phyloP scores from a whole-genome alignment of 306 rosid genomes.

The Rubus idaeus region DNA sequence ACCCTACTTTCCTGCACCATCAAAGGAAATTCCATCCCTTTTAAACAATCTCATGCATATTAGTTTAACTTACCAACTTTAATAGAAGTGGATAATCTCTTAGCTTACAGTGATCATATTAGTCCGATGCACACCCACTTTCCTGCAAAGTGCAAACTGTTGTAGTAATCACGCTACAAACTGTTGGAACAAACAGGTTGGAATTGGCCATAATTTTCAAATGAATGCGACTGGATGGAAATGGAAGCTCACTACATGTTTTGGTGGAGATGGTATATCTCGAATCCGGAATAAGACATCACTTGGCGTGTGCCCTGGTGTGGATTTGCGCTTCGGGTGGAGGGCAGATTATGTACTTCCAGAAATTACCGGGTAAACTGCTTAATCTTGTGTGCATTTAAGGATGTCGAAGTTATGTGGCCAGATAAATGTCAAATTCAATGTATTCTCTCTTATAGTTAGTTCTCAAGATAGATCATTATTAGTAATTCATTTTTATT shows the following conservation, averaged over 20 bases:
- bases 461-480: slow-evolving; percentile 6
- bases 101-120: not conserved
- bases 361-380: slow-evolving; percentile 81
- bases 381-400: slow-evolving; percentile 20
- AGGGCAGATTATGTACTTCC: slow-evolving; percentile 93
- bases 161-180: slow-evolving; percentile 1
- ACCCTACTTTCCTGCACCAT: not conserved
- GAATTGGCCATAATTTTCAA: slow-evolving; percentile 83
- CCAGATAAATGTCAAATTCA: slow-evolving; percentile 9
- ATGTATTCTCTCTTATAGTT: not conserved
- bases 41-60: not conserved
- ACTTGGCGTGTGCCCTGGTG: slow-evolving; percentile 73
- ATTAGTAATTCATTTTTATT: not conserved
- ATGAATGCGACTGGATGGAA: slow-evolving; percentile 91
- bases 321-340: slow-evolving; percentile 92
- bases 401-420: not conserved
- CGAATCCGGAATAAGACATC: slow-evolving; percentile 78
- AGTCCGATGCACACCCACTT: not conserved
- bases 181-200: slow-evolving; percentile 58
- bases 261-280: slow-evolving; percentile 91
- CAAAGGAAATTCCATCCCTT: not conserved
- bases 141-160: not conserved
- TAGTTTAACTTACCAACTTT: slow-evolving; percentile 13
- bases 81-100: not conserved
- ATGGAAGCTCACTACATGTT: slow-evolving; percentile 94